These are phyloP conservation scores for Nitzschia sp. DNA, from an alignment of 108 stramenopile species.

Conservation along the genomic window DNA sequence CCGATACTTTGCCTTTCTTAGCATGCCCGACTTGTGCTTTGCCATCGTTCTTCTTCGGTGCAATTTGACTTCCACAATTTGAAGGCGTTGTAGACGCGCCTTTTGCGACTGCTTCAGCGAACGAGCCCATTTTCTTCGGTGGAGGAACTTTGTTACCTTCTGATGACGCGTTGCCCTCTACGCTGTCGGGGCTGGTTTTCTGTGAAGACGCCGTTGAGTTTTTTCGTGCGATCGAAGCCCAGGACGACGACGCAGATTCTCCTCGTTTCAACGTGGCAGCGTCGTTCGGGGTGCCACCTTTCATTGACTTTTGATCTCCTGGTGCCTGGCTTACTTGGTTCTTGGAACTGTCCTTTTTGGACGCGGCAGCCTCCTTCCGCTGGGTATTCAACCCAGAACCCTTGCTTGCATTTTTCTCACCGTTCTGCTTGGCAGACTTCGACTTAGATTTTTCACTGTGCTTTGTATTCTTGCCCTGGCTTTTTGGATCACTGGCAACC, in stretches of 20 bases:
- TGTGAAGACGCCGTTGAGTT: conserved; percentile 33
- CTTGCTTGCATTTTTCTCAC: conserved; percentile 22
- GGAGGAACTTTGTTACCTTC: conserved; percentile 4
- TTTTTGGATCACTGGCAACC: not conserved
- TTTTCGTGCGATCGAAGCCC: conserved; percentile 68
- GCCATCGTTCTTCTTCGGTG: not conserved
- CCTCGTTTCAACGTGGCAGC: not conserved
- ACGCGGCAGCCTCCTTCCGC: not conserved
- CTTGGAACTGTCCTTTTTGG: not conserved
- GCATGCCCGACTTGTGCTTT: not conserved
- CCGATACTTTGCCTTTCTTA: not conserved
- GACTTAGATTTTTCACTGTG: not conserved
- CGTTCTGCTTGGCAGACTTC: not conserved
- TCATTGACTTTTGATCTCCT: not conserved
- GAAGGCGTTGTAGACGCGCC: not conserved
- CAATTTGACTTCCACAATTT: not conserved
- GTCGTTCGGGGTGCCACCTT: not conserved
- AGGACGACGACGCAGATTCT: conserved; percentile 42
- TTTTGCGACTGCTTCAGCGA: conserved; percentile 41
- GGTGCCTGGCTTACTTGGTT: not conserved
- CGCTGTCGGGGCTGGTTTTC: conserved; percentile 20
- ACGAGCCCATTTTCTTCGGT: conserved; percentile 24
- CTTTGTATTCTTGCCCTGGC: not conserved
- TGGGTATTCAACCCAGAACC: not conserved
- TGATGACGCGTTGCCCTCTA: conserved; percentile 5